A percentile compares a stretch with the other conserved stretches of the same genome.
Conservation (phyloP, 192 early-diverging fungal species). For the Mortierella alpina region DNA sequence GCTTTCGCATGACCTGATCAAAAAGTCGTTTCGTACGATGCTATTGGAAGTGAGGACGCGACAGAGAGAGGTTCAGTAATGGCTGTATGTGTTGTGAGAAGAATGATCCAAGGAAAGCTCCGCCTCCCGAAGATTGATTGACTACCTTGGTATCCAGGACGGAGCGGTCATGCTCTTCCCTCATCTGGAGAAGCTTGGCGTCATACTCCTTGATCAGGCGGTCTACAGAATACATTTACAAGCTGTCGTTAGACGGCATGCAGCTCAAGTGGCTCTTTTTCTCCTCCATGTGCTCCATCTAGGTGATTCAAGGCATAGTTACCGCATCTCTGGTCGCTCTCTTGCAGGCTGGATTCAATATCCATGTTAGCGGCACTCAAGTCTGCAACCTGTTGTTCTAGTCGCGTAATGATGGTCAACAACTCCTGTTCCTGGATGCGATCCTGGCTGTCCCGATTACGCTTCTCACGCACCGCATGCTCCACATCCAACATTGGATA, state of each 20-base stretch:
- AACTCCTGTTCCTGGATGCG: not conserved
- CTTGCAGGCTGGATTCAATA: not conserved
- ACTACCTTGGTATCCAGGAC: not conserved
- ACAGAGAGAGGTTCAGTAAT: not conserved
- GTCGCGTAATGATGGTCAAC: not conserved
- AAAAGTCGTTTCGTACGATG: constrained; percentile 5
- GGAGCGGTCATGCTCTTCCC: not conserved
- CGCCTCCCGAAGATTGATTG: not conserved
- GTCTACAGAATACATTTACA: not conserved
- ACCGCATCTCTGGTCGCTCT: constrained; percentile 3
- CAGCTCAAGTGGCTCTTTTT: not conserved
- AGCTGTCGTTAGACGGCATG: not conserved
- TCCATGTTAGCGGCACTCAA: not conserved
- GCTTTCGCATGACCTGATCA: constrained; percentile 2
- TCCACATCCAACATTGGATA: not conserved
- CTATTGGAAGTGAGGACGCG: not conserved
- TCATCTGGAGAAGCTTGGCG: not conserved
- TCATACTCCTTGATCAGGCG: not conserved
- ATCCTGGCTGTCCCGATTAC: not conserved
- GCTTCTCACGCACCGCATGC: not conserved
- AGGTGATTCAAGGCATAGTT: not conserved
- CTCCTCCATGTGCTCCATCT: not conserved
- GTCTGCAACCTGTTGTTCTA: constrained; percentile 7
- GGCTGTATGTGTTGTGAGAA: not conserved
- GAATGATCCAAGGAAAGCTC: not conserved